Base-by-base conservation (phyloP, 768 basidiomycete species). In the Lactarius sanguifluus region DNA sequence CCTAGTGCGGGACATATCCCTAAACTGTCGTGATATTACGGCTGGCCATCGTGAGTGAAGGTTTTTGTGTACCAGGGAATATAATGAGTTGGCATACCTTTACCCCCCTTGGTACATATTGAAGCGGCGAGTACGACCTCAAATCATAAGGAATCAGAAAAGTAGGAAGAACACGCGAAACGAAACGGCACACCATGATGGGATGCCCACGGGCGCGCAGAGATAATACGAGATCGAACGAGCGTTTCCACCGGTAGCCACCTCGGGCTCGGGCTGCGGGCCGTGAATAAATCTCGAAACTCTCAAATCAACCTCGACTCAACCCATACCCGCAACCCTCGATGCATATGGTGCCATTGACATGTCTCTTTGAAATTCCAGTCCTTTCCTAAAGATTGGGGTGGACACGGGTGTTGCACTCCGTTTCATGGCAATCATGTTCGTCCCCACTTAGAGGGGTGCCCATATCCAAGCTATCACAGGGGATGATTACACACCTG, bases 21-120 rank as follows among this genome's bases (percentile, higher is more conserved):
- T 86, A 75, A 98, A 98, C 73, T 98, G 96, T 68, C 97, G 91
- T 69, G 96, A 98, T 69, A 98, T 87, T 25, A 99, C 90, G 71
- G 94, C 96, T 98, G 74, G 7, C 52, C 5, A 65, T 61, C 23
- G 50, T 56, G 36, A 61, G 61, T 32, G n/a, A 41, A 10, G 25
- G 34, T 38, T 30, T 45, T 47, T 52, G 50, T 54, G 20, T 36
- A 28, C 28, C 18, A 36, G 38, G n/a, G 36, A 32, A 60, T 23
- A n/a, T 45, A 56, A 32, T 20, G 55, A 32, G 32, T 25, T 57
- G 23, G n/a, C 85, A 70, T 70, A 92, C 94, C 88, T 83, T 96
- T 95, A 15, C 94, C 95, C 74, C 87, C 91, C 78, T 94, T 95
- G 58, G 94, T 94, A 77, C 93, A 94, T 85, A 97, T 94, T 70